Evolutionary conservation across 768 basidiomycete species (phyloP), one percentile per base, ranked within the genome.

Genomic region (Ramaria sp.): DNA sequence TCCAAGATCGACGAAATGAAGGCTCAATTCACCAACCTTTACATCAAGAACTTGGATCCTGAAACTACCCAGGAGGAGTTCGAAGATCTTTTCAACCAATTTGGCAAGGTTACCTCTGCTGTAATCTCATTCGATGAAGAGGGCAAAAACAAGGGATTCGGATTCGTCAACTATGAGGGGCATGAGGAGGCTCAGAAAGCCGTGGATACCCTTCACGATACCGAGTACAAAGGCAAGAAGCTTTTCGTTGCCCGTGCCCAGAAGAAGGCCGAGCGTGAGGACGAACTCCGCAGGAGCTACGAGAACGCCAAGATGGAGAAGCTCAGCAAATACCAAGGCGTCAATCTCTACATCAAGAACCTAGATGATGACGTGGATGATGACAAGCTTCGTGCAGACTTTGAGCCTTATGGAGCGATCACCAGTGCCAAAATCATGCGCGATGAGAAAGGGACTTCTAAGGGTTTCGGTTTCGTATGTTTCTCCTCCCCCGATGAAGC

Each of bases 341-440:
- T 97, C 69, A 99, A 99, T 75, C 78, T 99, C 55, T 99, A 98
- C 76, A 85, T 98, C 82, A 99, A 98, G 81, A 99, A 99, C 74
- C 73, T 99, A 69, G 95, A 97, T 70, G 95, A 97, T 68, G 94
- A 96, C 62, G 78, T 96, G 55, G 92, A 97, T 65, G 96, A 99
- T 64, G 96, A 99, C 56, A 93, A 93, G 70, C 85, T 99, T 63
- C 88, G 93, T 58, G 75, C 79, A 61, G 96, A 98, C 71, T 99
- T 99, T 65, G 93, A 97, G 71, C 83, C 91, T 13, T 98, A 90
- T 69, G 96, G 96, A 50, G 81, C 88, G 59, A 93, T 99, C 73
- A 99, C 95, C 60, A 95, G 91, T 67, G 94, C 88, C 79, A 97
- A 96, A 77, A 88, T 99, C 67, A 99, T 99, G 96, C 84, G 88